Evolutionary conservation across 108 stramenopile species (phyloP), one percentile per base, ranked within the genome.

Genomic region (Bacterosira constricta): DNA sequence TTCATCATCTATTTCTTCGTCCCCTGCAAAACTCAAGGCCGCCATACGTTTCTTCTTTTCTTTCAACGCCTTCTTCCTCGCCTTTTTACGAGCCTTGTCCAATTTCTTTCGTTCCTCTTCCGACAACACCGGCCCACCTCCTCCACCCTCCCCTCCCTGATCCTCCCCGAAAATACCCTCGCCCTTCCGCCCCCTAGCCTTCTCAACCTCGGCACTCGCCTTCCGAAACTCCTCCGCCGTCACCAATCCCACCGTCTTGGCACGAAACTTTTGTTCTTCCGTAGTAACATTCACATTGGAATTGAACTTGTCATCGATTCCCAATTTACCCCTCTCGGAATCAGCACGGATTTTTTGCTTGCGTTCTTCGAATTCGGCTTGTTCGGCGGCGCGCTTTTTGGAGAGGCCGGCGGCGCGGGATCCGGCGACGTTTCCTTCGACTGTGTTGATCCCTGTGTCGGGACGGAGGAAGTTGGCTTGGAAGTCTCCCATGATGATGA

Each of bases 341-440:
- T 86, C 85, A 1, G 57, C 63, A 34, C 69, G 47, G 57, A 90
- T 84, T 66, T 86, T 83, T 17, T 57, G 49, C 63, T 86, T 86
- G 23, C 72, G 72, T 13, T 59, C 80, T 71, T 90, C 90, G 71
- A 88, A 94, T 12, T 78, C 82, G 61, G 89, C 85, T 64, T 91
- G 89, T 38, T 91, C 88, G 49, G 71, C 70, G 37, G 77, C 71
- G 1, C 94, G 89, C 77, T 92, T 78, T 63, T 85, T 83, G 34
- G 86, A 82, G 29, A 93, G 75, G 9, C 50, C 39, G 13, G 89
- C 86, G 18, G 94, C 94, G 10, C 94, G 90, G 13, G 84, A 75
- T 18, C 94, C 94, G 32, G 90, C 82, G 9, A 92, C 90, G 53
- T 92, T 90, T 0, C 94, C 94, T 70, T 96, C 94, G 53, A 96